Evolutionary conservation across 2,329 filamentous ascomycete species (phyloP).

Genomic region (Cyclaneusma minus): DNA sequence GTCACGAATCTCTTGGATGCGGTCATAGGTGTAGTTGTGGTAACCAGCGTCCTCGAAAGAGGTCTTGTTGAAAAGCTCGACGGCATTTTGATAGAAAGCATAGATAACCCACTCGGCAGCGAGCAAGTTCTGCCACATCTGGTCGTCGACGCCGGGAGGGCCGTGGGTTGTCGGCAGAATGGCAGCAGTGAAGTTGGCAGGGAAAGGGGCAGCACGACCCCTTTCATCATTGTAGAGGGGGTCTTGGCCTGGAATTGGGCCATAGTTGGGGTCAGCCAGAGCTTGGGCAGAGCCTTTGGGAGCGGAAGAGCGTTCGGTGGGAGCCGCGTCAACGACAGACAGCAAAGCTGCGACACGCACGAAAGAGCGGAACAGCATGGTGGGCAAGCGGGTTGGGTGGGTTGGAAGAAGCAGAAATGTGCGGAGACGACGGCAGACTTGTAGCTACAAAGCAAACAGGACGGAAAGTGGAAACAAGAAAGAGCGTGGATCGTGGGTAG

Average conservation of each 20-base stretch:
- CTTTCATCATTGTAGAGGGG: slow-evolving; percentile 20
- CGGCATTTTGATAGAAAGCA: slow-evolving; percentile 25
- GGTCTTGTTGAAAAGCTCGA: slow-evolving; percentile 22
- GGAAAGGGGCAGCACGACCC: slow-evolving; percentile 20
- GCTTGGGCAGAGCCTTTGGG: too few species aligned
- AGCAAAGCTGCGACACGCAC: too few species aligned
- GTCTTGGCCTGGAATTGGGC: slow-evolving; percentile 19
- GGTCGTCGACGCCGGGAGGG: slow-evolving; percentile 22
- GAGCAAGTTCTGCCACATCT: slow-evolving; percentile 28
- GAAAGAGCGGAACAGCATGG: too few species aligned
- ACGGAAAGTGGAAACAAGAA: too few species aligned
- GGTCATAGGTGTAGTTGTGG: slow-evolving; percentile 24
- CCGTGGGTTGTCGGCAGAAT: slow-evolving; percentile 16
- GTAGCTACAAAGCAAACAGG: too few species aligned
- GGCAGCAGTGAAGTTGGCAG: slow-evolving; percentile 20
- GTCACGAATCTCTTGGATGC: slow-evolving; percentile 25
- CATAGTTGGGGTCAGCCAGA: too few species aligned
- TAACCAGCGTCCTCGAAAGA: slow-evolving; percentile 20
- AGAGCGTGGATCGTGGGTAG: too few species aligned
- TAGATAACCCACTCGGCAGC: slow-evolving; percentile 29
- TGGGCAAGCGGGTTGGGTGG: too few species aligned
- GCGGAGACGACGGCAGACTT: too few species aligned
- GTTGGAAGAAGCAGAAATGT: too few species aligned
- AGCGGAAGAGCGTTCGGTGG: too few species aligned
- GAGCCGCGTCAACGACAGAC: too few species aligned